Evolutionary conservation across 768 basidiomycete species (phyloP).

Genomic region (Tulasnella sp.): DNA sequence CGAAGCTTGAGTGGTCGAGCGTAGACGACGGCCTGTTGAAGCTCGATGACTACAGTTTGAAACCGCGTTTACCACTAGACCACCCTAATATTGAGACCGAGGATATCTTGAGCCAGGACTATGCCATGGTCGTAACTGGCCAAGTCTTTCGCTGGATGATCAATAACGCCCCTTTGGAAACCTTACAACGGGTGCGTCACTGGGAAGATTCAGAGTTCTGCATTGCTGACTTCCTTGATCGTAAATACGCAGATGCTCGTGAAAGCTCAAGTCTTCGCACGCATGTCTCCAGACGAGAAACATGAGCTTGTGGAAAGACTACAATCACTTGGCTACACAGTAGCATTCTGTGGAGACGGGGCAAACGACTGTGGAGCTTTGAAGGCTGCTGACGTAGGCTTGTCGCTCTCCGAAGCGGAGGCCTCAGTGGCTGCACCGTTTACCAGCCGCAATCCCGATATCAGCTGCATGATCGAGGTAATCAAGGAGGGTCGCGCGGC

Average conservation of each 20-base stretch:
- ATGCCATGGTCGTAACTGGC: constrained; percentile 82
- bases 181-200: constrained; percentile 70
- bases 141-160: constrained; percentile 99
- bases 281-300: constrained; percentile 99
- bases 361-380: constrained; percentile 98
- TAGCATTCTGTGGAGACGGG: constrained; percentile 97
- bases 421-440: constrained; percentile 98
- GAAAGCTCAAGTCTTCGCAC: constrained; percentile 89
- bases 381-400: constrained; percentile 96
- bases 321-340: constrained; percentile 87
- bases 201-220: background rate
- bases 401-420: constrained; percentile 94
- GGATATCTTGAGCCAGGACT: constrained; percentile 72
- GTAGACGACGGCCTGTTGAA: constrained; percentile 81
- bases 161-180: constrained; percentile 86
- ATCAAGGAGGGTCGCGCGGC: constrained; percentile 95
- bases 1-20: constrained; percentile 79
- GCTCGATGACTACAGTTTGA: constrained; percentile 79
- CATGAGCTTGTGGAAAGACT: constrained; percentile 94
- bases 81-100: constrained; percentile 59
- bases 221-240: constrained; percentile 6
- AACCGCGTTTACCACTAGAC: constrained; percentile 61
- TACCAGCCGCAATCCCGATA: constrained; percentile 86
- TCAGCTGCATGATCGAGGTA: constrained; percentile 90
- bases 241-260: constrained; percentile 73